phyloP scores from a whole-genome alignment of 2,329 filamentous ascomycete species.

The Teratosphaeria zuluensis region DNA sequence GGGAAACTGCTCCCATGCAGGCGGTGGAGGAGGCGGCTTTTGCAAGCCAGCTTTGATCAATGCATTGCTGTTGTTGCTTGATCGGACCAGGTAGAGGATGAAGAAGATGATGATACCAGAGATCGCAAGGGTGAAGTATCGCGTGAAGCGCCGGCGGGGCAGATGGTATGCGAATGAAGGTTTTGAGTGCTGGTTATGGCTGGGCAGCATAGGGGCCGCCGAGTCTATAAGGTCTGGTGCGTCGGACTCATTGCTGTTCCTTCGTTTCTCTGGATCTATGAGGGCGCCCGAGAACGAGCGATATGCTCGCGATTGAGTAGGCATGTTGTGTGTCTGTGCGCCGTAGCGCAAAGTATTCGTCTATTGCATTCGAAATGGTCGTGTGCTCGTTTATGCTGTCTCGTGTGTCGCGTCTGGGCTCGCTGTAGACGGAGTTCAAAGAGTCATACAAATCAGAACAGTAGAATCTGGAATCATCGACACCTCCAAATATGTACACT shows the following conservation, averaged over 20 bases:
- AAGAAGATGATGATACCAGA: conserved; percentile 63
- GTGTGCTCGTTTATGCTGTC: neutral
- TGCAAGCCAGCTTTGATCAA: conserved; percentile 43
- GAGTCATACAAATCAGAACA: neutral
- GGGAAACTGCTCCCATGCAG: conserved; percentile 75
- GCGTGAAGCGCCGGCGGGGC: conserved; percentile 53
- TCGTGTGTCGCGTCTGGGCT: neutral
- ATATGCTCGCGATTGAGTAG: conserved; percentile 7
- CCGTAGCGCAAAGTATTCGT: neutral
- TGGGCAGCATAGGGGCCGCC: conserved; percentile 18
- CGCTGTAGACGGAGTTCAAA: neutral
- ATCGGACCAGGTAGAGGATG: conserved; percentile 60
- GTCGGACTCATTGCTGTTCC: conserved; percentile 22
- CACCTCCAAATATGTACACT: neutral
- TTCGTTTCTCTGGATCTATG: conserved; percentile 31
- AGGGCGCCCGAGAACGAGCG: conserved; percentile 23
- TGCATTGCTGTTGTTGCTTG: conserved; percentile 33
- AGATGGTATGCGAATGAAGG: conserved; percentile 26
- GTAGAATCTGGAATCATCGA: neutral
- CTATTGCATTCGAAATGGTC: neutral
- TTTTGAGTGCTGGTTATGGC: conserved; percentile 14
- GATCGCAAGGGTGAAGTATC: conserved; percentile 67
- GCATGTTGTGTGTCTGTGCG: neutral
- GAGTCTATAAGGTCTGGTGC: conserved; percentile 23
- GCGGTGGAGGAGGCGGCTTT: conserved; percentile 52